Base-by-base conservation (phyloP, 1,284 basidiomycete species). In the Cronartium quercuum region DNA sequence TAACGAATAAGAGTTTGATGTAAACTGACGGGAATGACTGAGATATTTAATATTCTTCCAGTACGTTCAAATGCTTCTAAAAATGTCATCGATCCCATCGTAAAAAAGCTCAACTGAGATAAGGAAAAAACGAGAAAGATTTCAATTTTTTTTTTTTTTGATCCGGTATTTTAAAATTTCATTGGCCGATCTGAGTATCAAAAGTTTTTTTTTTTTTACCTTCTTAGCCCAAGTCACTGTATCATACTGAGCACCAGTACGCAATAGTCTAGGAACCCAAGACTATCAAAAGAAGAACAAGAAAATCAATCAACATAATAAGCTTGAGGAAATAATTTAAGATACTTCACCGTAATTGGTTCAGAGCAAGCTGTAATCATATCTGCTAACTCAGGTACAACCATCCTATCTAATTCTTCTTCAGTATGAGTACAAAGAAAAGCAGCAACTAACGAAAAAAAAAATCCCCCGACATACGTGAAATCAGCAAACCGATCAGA, bases 341-440 rank as follows among this genome's bases (percentile, higher is more conserved):
- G n/a, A 40, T 18, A 41, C 38, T 3, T 29, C n/a, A 65, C 69
- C 42, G 44, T 44, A 55, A 78, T 65, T 18, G 81, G 84, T 66
- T 98, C 96, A 77, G 93, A 91, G 81, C 92, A 96, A 1, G 94
- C 94, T 0, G 91, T 93, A 76, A 98, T 89, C 78, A 87, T 90
- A 77, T 91, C 87, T 0, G 95, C 95, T 40, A 97, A 83, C 78
- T 89, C 87, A 0, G 91, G 94, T 77, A 89, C 86, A 55, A 97
- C 83, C 42, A 98, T 82, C 42, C 84, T 80, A 77, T 87, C 88
- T 62, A 98, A 85, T 82, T 99, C 96, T 13, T 89, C 88, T 77
- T 98, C 89, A 13, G 92, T 98, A 61, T 91, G 86, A 0, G 93
- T 96, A 81, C 94, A 94, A 10, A 90, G 86, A 35, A 90, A 80